Percentiles rank a stretch among this genome's conserved stretches.
These are phyloP conservation scores for Agastache rugosa DNA, from an alignment of 257 asterid genomes.

Conservation along the genomic window DNA sequence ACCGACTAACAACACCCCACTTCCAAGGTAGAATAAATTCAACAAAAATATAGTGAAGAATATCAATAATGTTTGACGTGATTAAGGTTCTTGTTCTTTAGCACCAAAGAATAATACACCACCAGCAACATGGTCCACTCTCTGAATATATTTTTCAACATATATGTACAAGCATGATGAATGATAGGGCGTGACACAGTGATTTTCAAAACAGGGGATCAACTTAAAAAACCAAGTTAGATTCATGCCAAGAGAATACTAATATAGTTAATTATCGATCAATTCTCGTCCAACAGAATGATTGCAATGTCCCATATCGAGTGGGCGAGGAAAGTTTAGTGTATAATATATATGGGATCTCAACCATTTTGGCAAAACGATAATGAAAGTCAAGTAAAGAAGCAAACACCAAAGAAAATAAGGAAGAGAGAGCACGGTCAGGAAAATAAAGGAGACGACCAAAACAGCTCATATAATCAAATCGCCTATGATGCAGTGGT, in stretches of 20 bases:
- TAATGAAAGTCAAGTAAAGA: no score
- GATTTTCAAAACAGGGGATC: background rate
- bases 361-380: no score
- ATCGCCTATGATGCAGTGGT: background rate
- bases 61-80: slow-evolving; percentile 31
- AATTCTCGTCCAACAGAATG: no score
- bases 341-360: no score
- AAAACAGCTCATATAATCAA: slow-evolving; percentile 1
- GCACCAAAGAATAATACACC: slow-evolving; percentile 26
- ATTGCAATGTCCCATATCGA: no score
- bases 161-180: slow-evolving; percentile 3
- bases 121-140: slow-evolving; percentile 36
- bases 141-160: slow-evolving; percentile 12
- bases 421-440: background rate
- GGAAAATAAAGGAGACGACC: background rate
- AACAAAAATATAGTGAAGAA: slow-evolving; percentile 13
- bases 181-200: background rate
- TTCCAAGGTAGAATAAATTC: slow-evolving; percentile 39
- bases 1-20: slow-evolving; percentile 18
- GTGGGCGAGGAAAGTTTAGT: no score
- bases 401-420: no score
- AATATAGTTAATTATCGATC: no score
- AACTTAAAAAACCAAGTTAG: background rate
- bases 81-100: slow-evolving; percentile 45
- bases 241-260: background rate